Conservation (phyloP, 495 filamentous ascomycete genomes). For the Neurospora intermedia region DNA sequence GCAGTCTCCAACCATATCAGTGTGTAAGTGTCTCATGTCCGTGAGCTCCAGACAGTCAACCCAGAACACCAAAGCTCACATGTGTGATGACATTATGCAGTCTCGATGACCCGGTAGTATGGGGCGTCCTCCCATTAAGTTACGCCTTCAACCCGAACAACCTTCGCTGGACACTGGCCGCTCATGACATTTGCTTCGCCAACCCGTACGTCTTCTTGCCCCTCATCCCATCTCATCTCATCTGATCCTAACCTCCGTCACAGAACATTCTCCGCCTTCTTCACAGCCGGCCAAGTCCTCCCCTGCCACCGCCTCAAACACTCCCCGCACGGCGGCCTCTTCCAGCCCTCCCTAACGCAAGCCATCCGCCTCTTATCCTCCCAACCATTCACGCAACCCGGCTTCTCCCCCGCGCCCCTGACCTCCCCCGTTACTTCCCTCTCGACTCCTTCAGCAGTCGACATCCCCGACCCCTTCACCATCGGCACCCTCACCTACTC, state of each 20-base stretch:
- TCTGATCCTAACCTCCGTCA: not conserved
- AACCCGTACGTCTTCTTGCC: conserved; percentile 44
- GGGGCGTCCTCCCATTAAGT: conserved; percentile 70
- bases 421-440: conserved; percentile 21
- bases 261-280: conserved; percentile 56
- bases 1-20: conserved; percentile 90
- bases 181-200: conserved; percentile 85
- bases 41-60: conserved; percentile 8
- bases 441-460: conserved; percentile 6
- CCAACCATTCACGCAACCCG: conserved; percentile 36
- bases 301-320: conserved; percentile 75
- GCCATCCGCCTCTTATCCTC: conserved; percentile 73
- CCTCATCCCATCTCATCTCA: not conserved
- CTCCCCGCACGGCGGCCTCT: conserved; percentile 64
- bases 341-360: conserved; percentile 81
- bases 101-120: conserved; percentile 87
- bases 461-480: conserved; percentile 49
- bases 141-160: conserved; percentile 61
- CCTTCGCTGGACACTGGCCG: conserved; percentile 76
- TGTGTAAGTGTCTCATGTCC: conserved; percentile 57
- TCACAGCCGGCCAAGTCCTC: conserved; percentile 75
- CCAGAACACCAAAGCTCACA: conserved; percentile 1
- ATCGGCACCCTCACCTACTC: conserved; percentile 52
- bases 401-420: conserved; percentile 16
- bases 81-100: conserved; percentile 30